Conservation (phyloP, 2,329 filamentous ascomycete genomes). For the Trichoderma koningii region DNA sequence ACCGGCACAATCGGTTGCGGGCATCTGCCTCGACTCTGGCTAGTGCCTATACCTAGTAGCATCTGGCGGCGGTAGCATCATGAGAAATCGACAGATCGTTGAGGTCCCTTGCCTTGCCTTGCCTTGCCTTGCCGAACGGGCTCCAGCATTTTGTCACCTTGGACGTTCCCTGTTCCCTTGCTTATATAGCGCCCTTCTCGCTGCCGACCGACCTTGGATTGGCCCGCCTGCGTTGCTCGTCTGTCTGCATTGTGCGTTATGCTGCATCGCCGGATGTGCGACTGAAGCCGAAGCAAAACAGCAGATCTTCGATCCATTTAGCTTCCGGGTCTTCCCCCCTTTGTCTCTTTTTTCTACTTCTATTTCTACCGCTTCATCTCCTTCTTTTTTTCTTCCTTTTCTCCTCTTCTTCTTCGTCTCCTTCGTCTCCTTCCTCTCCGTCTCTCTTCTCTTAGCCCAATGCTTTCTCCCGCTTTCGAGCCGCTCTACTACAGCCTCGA, state of each 20-base stretch:
- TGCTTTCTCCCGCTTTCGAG: background rate
- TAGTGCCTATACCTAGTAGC: background rate
- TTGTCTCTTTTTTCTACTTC: background rate
- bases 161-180: background rate
- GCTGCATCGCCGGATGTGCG: background rate
- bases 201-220: background rate
- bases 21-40: background rate
- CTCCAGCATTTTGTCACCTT: no score
- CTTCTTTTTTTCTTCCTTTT: background rate
- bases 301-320: constrained; percentile 1
- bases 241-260: background rate
- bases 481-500: background rate
- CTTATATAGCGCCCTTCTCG: background rate
- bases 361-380: background rate
- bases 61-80: no score
- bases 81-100: no score
- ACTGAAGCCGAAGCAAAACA: no score
- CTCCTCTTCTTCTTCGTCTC: background rate
- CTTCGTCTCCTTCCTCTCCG: background rate
- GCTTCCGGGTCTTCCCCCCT: background rate
- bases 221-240: background rate
- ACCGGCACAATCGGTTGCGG: constrained; percentile 6
- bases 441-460: background rate
- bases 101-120: no score
- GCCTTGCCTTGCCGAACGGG: no score